Conservation (phyloP, 257 asterid genomes). For the Solanum tarijense region DNA sequence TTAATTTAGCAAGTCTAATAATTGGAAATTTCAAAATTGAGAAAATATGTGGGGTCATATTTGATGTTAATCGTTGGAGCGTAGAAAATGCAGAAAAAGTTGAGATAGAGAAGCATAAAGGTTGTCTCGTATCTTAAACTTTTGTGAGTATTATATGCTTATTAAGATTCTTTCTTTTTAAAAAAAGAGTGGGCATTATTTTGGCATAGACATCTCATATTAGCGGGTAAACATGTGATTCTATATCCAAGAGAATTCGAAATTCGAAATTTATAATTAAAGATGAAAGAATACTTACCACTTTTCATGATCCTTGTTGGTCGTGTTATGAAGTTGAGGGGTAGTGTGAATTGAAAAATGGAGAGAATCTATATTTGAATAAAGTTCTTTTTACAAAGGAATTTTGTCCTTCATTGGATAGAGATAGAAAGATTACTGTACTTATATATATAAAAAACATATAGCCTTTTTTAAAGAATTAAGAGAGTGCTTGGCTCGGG, state of each 20-base stretch:
- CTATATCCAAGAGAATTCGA: no score
- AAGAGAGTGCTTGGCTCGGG: not conserved
- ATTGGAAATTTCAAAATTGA: not conserved
- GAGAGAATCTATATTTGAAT: not conserved
- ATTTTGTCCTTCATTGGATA: not conserved
- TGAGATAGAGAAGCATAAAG: not conserved
- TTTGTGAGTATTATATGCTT: not conserved
- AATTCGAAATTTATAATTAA: rapidly evolving
- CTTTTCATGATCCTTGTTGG: not conserved
- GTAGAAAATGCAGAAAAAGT: not conserved
- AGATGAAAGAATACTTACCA: no score
- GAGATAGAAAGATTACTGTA: not conserved
- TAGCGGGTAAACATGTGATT: no score
- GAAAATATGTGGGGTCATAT: not conserved
- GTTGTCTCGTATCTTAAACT: not conserved
- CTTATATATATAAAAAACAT: not conserved
- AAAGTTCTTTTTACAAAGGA: not conserved
- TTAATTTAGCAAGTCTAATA: not conserved
- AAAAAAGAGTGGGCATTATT: not conserved
- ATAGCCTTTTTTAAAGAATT: not conserved
- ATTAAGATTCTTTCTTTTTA: not conserved
- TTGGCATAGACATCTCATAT: not conserved
- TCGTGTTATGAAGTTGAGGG: not conserved
- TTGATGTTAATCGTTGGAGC: not conserved
- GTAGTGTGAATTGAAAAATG: not conserved